phyloP scores from a whole-genome alignment of 768 basidiomycete species.

The Mycena sanguinolenta region DNA sequence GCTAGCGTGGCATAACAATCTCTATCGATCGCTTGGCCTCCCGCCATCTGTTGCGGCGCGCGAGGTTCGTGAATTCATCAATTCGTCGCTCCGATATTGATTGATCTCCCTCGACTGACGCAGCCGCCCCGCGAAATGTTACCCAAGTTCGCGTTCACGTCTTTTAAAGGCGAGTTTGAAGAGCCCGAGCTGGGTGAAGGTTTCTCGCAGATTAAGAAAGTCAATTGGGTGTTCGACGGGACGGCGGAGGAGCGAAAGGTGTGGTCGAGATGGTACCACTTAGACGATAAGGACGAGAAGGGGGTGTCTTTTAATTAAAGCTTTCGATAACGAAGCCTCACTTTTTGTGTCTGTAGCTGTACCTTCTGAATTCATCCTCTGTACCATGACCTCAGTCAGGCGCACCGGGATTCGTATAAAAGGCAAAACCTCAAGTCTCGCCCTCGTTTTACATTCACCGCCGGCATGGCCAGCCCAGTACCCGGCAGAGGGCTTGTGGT shows the following conservation, averaged over 20 bases:
- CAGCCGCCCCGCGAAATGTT: slow-evolving; percentile 66
- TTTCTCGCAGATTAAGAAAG: slow-evolving; percentile 78
- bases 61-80: slow-evolving; percentile 52
- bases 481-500: too few relatives aligned
- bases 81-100: neutral
- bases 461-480: too few relatives aligned
- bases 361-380: too few relatives aligned
- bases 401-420: too few relatives aligned
- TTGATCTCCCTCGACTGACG: slow-evolving; percentile 7
- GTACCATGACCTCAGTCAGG: too few relatives aligned
- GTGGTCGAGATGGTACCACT: slow-evolving; percentile 92
- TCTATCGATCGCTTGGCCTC: slow-evolving; percentile 83
- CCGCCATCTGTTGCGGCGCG: slow-evolving; percentile 57
- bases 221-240: slow-evolving; percentile 88
- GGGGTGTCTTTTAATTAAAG: neutral
- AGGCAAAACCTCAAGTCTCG: too few relatives aligned
- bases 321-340: neutral
- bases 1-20: slow-evolving; percentile 93
- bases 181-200: slow-evolving; percentile 79
- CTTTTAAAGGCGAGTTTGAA: slow-evolving; percentile 74
- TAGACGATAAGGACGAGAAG: slow-evolving; percentile 66
- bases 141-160: slow-evolving; percentile 70
- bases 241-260: slow-evolving; percentile 73
- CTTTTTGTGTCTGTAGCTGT: too few relatives aligned
- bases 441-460: too few relatives aligned